Evolutionary conservation across 106 monocot species (phyloP).

Genomic region (Amphibolis antarctica): DNA sequence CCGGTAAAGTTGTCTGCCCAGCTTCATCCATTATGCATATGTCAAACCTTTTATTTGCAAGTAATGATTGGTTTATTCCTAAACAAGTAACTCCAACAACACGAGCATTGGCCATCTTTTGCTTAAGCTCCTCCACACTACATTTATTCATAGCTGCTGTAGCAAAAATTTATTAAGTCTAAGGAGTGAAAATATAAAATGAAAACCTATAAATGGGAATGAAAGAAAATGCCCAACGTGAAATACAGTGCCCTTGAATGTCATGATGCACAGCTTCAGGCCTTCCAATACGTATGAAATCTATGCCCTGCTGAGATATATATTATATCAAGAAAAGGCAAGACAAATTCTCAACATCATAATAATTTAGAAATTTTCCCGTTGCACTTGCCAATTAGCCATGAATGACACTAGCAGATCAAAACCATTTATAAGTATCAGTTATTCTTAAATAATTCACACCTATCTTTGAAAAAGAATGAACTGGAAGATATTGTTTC

Average conservation of each 20-base stretch:
- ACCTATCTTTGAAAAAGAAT: too few species aligned
- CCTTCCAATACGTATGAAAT: conserved; percentile 90
- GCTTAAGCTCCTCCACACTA: conserved; percentile 57
- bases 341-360: too few species aligned
- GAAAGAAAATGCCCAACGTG: conserved; percentile 32
- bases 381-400: too few species aligned
- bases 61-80: conserved; percentile 80
- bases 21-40: conserved; percentile 99
- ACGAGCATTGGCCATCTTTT: conserved; percentile 53
- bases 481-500: too few species aligned
- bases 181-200: background rate
- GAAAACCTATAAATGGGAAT: conserved; percentile 1
- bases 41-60: conserved; percentile 84
- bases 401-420: too few species aligned
- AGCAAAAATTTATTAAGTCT: background rate
- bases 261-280: conserved; percentile 67
- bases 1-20: conserved; percentile 92
- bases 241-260: conserved; percentile 54
- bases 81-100: conserved; percentile 96
- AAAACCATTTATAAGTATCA: too few species aligned
- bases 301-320: conserved; percentile 38
- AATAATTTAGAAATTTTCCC: too few species aligned
- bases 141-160: conserved; percentile 16
- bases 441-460: too few species aligned
- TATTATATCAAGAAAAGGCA: background rate